Conservation (phyloP, 257 asterid species). For the Salvia hispanica region DNA sequence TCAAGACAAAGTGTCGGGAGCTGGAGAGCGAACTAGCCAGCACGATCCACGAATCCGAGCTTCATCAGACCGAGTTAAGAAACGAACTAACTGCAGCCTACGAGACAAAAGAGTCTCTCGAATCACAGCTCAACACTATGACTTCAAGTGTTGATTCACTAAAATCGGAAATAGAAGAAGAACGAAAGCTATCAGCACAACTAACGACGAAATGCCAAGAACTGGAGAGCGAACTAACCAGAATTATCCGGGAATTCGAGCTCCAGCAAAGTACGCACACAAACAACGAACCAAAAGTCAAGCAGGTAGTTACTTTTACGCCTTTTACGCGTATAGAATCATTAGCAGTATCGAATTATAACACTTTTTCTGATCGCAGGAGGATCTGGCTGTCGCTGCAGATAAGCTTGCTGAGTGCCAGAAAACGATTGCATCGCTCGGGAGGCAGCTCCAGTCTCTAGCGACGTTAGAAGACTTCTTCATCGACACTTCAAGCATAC, state of each 20-base stretch:
- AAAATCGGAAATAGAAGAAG: constrained; percentile 45
- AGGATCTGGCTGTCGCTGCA: constrained; percentile 75
- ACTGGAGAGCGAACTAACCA: constrained; percentile 51
- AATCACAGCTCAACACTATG: constrained; percentile 53
- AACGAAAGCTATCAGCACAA: constrained; percentile 43
- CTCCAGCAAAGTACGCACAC: constrained; percentile 41
- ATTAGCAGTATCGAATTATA: neutral
- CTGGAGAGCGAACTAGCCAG: constrained; percentile 46
- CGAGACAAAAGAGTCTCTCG: constrained; percentile 57
- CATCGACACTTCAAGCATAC: constrained; percentile 67
- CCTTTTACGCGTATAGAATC: neutral
- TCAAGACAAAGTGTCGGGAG: constrained; percentile 44
- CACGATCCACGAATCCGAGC: constrained; percentile 29
- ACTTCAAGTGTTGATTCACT: constrained; percentile 45
- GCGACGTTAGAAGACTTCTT: constrained; percentile 85
- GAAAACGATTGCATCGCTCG: constrained; percentile 78
- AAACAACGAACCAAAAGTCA: constrained; percentile 53
- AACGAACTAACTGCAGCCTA: constrained; percentile 41
- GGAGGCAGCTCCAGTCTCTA: constrained; percentile 74
- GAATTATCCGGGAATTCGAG: constrained; percentile 47
- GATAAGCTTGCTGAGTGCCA: constrained; percentile 87
- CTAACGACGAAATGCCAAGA: constrained; percentile 49
- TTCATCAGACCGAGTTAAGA: constrained; percentile 45
- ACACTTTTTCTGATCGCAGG: constrained; percentile 42
- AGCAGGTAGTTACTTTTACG: constrained; percentile 47